These are phyloP conservation scores for Aspergillus niger DNA, from an alignment of 2,329 filamentous ascomycete genomes.

Conservation along the genomic window DNA sequence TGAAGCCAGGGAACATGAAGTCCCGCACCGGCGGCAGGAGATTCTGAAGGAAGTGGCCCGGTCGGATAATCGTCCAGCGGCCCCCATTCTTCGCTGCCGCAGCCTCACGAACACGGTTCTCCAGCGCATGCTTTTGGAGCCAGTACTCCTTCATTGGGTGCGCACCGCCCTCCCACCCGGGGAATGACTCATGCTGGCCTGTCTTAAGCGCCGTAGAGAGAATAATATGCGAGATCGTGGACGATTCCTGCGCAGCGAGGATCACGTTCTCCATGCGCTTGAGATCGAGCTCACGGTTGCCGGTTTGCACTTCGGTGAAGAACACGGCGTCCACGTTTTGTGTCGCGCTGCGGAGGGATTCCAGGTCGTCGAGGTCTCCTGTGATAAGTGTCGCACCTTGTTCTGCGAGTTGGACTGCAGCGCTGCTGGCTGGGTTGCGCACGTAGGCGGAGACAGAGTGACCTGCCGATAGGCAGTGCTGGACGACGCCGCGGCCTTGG, in stretches of 20 bases:
- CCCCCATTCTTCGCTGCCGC: neutral
- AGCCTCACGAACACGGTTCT: neutral
- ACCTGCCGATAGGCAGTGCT: neutral
- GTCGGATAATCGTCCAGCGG: neutral
- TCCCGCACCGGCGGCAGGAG: neutral
- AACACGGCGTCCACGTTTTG: neutral
- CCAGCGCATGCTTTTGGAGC: neutral
- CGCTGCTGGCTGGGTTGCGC: neutral
- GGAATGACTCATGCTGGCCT: neutral
- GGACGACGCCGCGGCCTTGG: constrained; percentile 4
- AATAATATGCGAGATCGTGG: neutral
- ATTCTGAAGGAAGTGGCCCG: neutral
- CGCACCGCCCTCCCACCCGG: neutral
- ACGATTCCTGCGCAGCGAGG: neutral
- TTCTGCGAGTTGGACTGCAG: neutral
- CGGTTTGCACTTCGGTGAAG: neutral
- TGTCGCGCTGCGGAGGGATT: neutral
- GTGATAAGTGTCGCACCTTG: neutral
- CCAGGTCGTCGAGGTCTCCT: neutral
- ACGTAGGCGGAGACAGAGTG: neutral
- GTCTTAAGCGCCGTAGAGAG: neutral
- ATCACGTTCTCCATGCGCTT: neutral
- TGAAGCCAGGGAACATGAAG: neutral
- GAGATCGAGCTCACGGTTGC: neutral
- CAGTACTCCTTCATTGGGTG: neutral